Conservation (phyloP, 1,284 basidiomycete genomes). For the Macrocystidia cucumis region DNA sequence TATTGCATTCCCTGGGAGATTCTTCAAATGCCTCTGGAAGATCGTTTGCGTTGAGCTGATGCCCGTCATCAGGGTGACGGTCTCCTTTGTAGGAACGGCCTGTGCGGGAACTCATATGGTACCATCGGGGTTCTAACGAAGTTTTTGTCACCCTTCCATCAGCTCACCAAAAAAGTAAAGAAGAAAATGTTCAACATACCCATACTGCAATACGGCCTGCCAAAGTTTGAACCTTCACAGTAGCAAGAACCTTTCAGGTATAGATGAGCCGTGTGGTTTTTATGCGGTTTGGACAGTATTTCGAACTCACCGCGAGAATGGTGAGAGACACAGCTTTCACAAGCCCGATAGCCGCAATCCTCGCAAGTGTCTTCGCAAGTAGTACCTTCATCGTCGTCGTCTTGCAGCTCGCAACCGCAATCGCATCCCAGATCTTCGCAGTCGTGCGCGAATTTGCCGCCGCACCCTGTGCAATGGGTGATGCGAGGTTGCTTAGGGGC, state of each 20-base stretch:
- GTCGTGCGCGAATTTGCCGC: constrained; percentile 18
- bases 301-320: constrained; percentile 20
- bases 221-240: constrained; percentile 28
- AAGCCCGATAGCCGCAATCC: constrained; percentile 27
- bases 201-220: constrained; percentile 23
- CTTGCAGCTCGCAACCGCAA: too few species aligned
- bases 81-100: constrained; percentile 24
- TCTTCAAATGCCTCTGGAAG: constrained; percentile 20
- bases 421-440: constrained; percentile 10
- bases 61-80: constrained; percentile 20
- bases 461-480: constrained; percentile 30
- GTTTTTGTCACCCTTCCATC: neutral
- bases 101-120: constrained; percentile 21
- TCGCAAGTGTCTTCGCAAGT: constrained; percentile 21
- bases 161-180: neutral
- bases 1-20: constrained; percentile 21
- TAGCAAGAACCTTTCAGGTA: constrained; percentile 34
- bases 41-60: constrained; percentile 11
- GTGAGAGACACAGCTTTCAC: constrained; percentile 25
- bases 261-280: neutral
- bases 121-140: constrained; percentile 18
- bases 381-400: too few species aligned
- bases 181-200: constrained; percentile 9
- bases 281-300: constrained; percentile 2
- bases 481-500: constrained; percentile 15